phyloP scores from a whole-genome alignment of 805 yeast genomes.

The Myxozyma vanderwaltii region DNA sequence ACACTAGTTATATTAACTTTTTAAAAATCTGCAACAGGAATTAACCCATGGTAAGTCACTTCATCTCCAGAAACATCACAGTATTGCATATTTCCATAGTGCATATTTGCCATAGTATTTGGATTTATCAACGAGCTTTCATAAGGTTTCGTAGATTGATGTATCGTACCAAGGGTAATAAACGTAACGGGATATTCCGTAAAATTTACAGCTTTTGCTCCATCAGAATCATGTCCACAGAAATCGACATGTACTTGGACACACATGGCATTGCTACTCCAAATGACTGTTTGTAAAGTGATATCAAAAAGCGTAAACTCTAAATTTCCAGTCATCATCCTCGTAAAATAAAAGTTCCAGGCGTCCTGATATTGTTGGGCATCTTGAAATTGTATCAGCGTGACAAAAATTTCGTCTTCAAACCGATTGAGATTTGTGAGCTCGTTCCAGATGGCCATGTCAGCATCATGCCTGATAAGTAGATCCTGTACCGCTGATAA shows the following conservation, averaged over 20 bases:
- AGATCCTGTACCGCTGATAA: conserved; percentile 16
- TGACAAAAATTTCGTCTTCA: conserved; percentile 64
- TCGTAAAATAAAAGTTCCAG: conserved; percentile 27
- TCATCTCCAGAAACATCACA: background rate
- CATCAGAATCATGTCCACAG: conserved; percentile 40
- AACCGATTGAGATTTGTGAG: conserved; percentile 44
- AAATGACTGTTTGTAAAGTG: background rate
- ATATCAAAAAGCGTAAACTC: conserved; percentile 8
- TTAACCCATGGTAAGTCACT: background rate
- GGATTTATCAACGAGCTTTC: background rate
- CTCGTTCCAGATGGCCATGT: conserved; percentile 25
- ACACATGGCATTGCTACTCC: conserved; percentile 30
- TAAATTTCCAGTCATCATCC: background rate
- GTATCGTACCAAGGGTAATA: conserved; percentile 67
- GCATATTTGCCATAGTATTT: too few species aligned
- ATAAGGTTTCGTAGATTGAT: background rate
- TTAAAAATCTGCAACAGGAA: background rate
- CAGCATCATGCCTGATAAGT: conserved; percentile 19
- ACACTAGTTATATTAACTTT: background rate
- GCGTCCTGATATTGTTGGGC: conserved; percentile 4
- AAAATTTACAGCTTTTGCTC: conserved; percentile 17
- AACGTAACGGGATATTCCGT: conserved; percentile 57
- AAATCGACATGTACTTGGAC: conserved; percentile 49
- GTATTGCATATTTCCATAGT: background rate
- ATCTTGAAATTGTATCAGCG: conserved; percentile 54